These are phyloP conservation scores for Ogataea ramenticola DNA, from an alignment of 805 yeast genomes.

Conservation along the genomic window DNA sequence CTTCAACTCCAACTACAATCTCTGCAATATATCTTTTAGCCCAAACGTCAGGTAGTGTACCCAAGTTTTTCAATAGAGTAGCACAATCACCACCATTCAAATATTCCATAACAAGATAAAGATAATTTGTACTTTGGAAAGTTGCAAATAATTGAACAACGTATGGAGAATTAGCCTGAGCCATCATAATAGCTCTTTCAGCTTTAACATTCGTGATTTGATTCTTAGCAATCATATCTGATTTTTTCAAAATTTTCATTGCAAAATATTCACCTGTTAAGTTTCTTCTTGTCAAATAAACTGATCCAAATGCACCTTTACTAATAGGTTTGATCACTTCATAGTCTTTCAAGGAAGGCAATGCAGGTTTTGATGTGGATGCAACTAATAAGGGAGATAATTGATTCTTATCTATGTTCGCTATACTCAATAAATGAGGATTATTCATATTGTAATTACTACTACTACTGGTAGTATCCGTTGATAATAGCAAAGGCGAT, in stretches of 20 bases:
- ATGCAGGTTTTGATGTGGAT: conserved; percentile 44
- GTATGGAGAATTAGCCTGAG: conserved; percentile 86
- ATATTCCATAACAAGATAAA: conserved; percentile 94
- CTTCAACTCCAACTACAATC: conserved; percentile 83
- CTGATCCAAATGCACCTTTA: conserved; percentile 97
- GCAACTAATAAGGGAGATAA: conserved; percentile 75
- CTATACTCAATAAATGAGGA: conserved; percentile 8
- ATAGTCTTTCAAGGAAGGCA: conserved; percentile 79
- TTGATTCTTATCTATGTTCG: conserved; percentile 45
- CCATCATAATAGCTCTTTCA: conserved; percentile 97
- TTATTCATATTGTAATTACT: not conserved
- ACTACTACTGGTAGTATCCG: conserved; percentile 24
- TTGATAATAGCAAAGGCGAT: conserved; percentile 49
- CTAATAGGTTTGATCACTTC: conserved; percentile 89
- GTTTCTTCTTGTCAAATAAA: conserved; percentile 74
- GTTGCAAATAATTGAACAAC: conserved; percentile 86
- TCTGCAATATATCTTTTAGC: conserved; percentile 81
- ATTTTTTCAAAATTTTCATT: conserved; percentile 81
- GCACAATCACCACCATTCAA: conserved; percentile 95
- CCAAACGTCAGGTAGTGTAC: conserved; percentile 83
- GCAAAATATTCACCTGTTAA: conserved; percentile 94
- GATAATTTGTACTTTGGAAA: conserved; percentile 80
- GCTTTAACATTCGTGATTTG: conserved; percentile 92
- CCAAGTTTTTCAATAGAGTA: conserved; percentile 72
- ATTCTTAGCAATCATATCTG: conserved; percentile 96